Percentiles rank a stretch among this genome's conserved stretches.
These are phyloP conservation scores for Selaginella moellendorffii DNA, from an alignment of 75 land plant species.

Conservation along the genomic window DNA sequence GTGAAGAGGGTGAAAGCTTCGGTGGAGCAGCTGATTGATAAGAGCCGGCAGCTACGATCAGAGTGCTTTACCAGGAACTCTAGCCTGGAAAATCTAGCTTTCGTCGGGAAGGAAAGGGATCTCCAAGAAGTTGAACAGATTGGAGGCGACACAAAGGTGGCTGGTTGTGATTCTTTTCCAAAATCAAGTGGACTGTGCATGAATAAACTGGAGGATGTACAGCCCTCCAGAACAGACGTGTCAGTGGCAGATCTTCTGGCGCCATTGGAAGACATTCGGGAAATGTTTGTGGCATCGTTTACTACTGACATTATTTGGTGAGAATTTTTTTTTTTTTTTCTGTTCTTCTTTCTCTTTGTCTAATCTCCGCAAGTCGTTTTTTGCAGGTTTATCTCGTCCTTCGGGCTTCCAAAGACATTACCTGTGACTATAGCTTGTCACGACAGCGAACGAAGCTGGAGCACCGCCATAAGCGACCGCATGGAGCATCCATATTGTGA, in stretches of 20 bases:
- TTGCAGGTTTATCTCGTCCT: constrained; percentile 51
- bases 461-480: constrained; percentile 26
- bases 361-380: background rate
- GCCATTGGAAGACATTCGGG: constrained; percentile 37
- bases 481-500: constrained; percentile 35
- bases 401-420: constrained; percentile 35
- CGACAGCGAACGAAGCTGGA: constrained; percentile 54
- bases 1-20: too few species aligned
- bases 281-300: constrained; percentile 62
- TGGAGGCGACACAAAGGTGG: too few species aligned
- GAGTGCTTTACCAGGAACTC: too few species aligned
- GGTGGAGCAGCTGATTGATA: too few species aligned
- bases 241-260: constrained; percentile 46
- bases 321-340: background rate
- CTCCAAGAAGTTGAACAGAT: too few species aligned
- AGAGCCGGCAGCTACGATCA: too few species aligned
- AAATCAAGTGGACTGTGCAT: constrained; percentile 33
- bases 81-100: too few species aligned
- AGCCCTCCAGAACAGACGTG: constrained; percentile 16
- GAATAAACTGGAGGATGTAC: constrained; percentile 35
- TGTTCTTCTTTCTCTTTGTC: background rate
- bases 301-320: constrained; percentile 69
- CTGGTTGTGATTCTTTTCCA: too few species aligned
- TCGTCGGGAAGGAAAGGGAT: too few species aligned
- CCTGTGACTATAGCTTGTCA: constrained; percentile 80